Evolutionary conservation across 345 rosid species (phyloP), one percentile per base, ranked within the genome.

Genomic region (Rhodomyrtus tomentosa): DNA sequence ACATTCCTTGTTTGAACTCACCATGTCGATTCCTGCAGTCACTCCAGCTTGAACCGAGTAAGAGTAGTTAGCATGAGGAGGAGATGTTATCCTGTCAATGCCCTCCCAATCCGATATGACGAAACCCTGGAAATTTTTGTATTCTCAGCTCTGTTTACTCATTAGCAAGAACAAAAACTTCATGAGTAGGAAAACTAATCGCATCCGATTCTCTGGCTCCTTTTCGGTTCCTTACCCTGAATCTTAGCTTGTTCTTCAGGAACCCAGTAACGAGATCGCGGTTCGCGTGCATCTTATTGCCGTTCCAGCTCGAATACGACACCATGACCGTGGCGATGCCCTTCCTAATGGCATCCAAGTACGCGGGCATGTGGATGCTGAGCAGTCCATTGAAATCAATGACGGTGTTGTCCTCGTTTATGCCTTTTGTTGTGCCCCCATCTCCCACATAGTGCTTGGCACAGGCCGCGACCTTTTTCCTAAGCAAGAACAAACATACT

Each of bases 361-460:
- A 96, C 5, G 87, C 97, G 7, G 95, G 94, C 98, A 95, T 92
- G 89, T 96, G 99, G 52, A 91, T 90, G 79, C 85, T 86, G 12
- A 90, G 87, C 84, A 95, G 81, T 25, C 92, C 95, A 16, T 93
- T 90, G 20, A 88, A 81, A 89, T 88, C 89, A 54, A 88, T 91
- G 49, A 91, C 86, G 2, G 95, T 93, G 91, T 96, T 93, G 90
- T 92, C 84, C 92, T 93, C 98, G 72, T 97, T 91, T 51, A 94
- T 88, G 72, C 99, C 99, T 0, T 86, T 10, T 24, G 87, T 82
- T 42, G 99, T 97, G 80, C 99, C 99, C 79, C 99, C 99, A 80
- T 97, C 99, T 54, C 96, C 99, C 55, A 97, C 95, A 85, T 87
- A 97, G 72, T 97, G 98, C 92, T 97, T 95, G 20, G 99, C 98